These are phyloP conservation scores for Xylaria intraflava DNA, from an alignment of 495 filamentous ascomycete genomes.

Conservation along the genomic window DNA sequence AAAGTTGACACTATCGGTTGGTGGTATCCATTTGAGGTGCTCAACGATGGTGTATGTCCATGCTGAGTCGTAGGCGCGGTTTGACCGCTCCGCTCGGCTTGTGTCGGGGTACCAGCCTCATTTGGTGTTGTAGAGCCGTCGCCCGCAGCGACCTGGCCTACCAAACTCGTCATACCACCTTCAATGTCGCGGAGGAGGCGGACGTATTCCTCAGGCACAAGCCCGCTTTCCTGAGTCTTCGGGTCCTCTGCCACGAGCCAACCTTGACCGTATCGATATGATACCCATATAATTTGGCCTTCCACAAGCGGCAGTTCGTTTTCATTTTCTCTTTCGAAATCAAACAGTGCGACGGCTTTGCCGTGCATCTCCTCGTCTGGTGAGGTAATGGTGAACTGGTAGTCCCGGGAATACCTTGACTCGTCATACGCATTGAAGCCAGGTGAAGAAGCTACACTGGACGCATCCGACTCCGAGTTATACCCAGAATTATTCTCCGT, in stretches of 20 bases:
- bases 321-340: constrained; percentile 91
- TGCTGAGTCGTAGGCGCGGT: constrained; percentile 20
- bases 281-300: constrained; percentile 94
- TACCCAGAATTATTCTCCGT: constrained; percentile 45
- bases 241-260: constrained; percentile 97
- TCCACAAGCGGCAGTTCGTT: constrained; percentile 91
- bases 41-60: constrained; percentile 26
- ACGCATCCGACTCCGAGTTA: constrained; percentile 57
- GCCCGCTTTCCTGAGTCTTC: constrained; percentile 72
- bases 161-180: constrained; percentile 51
- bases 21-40: constrained; percentile 49
- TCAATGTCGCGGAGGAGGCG: constrained; percentile 88
- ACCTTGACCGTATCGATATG: constrained; percentile 89
- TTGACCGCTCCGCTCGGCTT: constrained; percentile 41
- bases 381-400: constrained; percentile 90
- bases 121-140: constrained; percentile 38
- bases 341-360: constrained; percentile 90
- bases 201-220: constrained; percentile 96
- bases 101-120: constrained; percentile 50
- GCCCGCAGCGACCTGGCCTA: constrained; percentile 31
- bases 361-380: constrained; percentile 98
- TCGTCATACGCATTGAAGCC: constrained; percentile 45
- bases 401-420: constrained; percentile 76
- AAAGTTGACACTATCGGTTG: constrained; percentile 67
- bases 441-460: constrained; percentile 47